Percentiles rank a stretch among this genome's conserved stretches.
Conservation (phyloP, 2,329 filamentous ascomycete species). For the Stemphylium vesicarium region DNA sequence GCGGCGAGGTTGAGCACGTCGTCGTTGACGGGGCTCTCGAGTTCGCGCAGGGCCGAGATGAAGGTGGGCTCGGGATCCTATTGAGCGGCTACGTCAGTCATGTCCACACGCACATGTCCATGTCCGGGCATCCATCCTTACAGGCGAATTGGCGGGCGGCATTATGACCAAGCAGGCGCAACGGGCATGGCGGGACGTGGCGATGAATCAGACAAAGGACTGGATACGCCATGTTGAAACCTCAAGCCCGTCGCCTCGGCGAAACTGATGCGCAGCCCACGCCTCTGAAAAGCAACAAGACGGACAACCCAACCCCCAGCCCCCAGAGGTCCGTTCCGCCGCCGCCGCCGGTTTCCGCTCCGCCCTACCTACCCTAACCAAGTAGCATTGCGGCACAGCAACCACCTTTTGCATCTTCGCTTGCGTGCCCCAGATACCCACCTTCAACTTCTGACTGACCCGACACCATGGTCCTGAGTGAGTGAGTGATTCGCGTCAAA, state of each 20-base stretch:
- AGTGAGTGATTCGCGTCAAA: neutral
- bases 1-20: slow-evolving; percentile 56
- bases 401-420: slow-evolving; percentile 3
- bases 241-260: slow-evolving; percentile 9
- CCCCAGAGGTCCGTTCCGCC: too few species aligned
- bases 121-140: slow-evolving; percentile 17
- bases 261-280: neutral
- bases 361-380: slow-evolving; percentile 1
- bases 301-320: neutral
- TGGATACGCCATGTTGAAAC: slow-evolving; percentile 12
- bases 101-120: neutral
- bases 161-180: slow-evolving; percentile 28
- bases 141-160: slow-evolving; percentile 47
- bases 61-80: slow-evolving; percentile 49
- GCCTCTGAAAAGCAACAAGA: too few species aligned
- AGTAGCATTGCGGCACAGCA: slow-evolving; percentile 11
- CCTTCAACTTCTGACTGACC: slow-evolving; percentile 3
- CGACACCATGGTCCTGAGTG: slow-evolving; percentile 5
- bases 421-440: slow-evolving; percentile 8
- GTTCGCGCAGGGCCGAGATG: slow-evolving; percentile 54
- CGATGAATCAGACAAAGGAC: neutral
- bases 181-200: slow-evolving; percentile 20
- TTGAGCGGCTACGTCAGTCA: slow-evolving; percentile 30
- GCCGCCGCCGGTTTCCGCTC: neutral
- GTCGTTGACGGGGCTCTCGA: slow-evolving; percentile 55